These are phyloP conservation scores for Prunus padus DNA, from an alignment of 306 rosid species.

Conservation along the genomic window DNA sequence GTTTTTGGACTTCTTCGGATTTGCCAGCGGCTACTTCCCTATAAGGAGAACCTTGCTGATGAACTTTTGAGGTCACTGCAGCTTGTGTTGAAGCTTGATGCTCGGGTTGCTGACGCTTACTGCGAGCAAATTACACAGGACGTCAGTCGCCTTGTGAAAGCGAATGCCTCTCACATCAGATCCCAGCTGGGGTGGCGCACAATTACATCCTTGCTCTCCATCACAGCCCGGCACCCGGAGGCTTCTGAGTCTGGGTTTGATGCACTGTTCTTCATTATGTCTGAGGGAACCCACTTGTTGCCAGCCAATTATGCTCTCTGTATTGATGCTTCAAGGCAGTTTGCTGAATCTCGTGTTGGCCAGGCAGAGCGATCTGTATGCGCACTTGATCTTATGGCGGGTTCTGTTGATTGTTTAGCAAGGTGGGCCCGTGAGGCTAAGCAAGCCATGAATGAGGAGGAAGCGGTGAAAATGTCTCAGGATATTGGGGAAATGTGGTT, in stretches of 20 bases:
- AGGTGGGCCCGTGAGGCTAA: slow-evolving; percentile 73
- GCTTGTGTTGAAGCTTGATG: slow-evolving; percentile 95
- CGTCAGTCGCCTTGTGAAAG: slow-evolving; percentile 93
- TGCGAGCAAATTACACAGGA: slow-evolving; percentile 98
- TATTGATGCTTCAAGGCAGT: slow-evolving; percentile 81
- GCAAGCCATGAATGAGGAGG: slow-evolving; percentile 68
- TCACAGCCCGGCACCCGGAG: slow-evolving; percentile 84
- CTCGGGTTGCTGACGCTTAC: slow-evolving; percentile 95
- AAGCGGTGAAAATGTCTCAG: slow-evolving; percentile 59
- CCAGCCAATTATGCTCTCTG: slow-evolving; percentile 84
- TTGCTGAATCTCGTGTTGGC: slow-evolving; percentile 98
- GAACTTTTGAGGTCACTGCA: slow-evolving; percentile 92
- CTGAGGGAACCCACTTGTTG: slow-evolving; percentile 79
- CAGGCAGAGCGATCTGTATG: slow-evolving; percentile 81
- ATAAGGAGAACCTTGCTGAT: slow-evolving; percentile 93
- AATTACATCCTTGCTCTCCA: slow-evolving; percentile 76
- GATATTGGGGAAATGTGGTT: slow-evolving; percentile 98
- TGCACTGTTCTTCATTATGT: slow-evolving; percentile 78
- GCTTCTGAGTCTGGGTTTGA: slow-evolving; percentile 98
- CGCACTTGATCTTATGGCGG: slow-evolving; percentile 86
- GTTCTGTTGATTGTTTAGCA: slow-evolving; percentile 75
- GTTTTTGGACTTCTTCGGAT: slow-evolving; percentile 93
- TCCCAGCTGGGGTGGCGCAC: slow-evolving; percentile 95
- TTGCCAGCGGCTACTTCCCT: slow-evolving; percentile 98
- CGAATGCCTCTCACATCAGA: slow-evolving; percentile 93